phyloP scores from a whole-genome alignment of 2,329 filamentous ascomycete genomes.

The Pezicula neosporulosa region DNA sequence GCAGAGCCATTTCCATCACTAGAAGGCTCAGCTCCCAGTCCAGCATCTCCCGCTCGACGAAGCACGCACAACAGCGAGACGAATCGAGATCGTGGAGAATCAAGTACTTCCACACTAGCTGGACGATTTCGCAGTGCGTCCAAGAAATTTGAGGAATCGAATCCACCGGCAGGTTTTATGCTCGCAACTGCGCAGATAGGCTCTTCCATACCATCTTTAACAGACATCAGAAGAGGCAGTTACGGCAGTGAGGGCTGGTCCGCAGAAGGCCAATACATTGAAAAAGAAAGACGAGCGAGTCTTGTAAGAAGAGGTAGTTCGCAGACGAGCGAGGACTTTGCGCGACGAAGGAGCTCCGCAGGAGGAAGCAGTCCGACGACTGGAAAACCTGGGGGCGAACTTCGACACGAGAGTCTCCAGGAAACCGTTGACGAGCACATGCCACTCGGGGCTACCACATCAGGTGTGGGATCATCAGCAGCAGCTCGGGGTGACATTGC shows the following conservation, averaged over 20 bases:
- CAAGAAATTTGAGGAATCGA: constrained; percentile 40
- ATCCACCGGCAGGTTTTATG: constrained; percentile 43
- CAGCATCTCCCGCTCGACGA: not conserved
- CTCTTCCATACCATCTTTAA: constrained; percentile 24
- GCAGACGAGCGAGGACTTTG: constrained; percentile 9
- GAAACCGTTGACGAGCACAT: constrained; percentile 16
- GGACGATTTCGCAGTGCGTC: constrained; percentile 26
- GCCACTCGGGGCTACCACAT: constrained; percentile 1
- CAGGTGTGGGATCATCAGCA: not conserved
- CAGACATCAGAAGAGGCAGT: constrained; percentile 26
- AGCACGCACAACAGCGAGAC: not conserved
- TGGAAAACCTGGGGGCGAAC: constrained; percentile 6
- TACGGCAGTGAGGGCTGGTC: constrained; percentile 27
- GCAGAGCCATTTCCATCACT: constrained; percentile 15
- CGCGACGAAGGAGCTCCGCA: constrained; percentile 9
- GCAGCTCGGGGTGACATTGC: not conserved
- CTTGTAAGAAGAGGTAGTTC: constrained; percentile 14
- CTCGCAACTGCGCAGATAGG: constrained; percentile 43
- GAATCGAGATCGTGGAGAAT: constrained; percentile 10
- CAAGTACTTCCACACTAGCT: constrained; percentile 17
- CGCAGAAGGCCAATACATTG: constrained; percentile 25
- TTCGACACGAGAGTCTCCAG: constrained; percentile 16
- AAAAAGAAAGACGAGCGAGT: constrained; percentile 23
- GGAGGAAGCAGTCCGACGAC: constrained; percentile 5
- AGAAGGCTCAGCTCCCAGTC: not conserved